Conservation (phyloP, 2,329 filamentous ascomycete species). For the Alternaria incomplexa region DNA sequence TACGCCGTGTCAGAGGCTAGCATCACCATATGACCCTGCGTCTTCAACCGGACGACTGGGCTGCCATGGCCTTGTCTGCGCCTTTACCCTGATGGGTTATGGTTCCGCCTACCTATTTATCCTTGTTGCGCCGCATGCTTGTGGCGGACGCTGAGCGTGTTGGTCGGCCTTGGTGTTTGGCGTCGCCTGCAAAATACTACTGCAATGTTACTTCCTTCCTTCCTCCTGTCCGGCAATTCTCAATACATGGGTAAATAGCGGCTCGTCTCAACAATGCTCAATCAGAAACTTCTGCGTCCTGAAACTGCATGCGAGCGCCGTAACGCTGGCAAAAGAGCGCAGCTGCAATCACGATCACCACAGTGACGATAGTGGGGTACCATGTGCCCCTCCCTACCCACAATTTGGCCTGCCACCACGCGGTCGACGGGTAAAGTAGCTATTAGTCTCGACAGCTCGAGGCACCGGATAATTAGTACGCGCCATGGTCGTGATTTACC, state of each 20-base stretch:
- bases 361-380: constrained; percentile 22
- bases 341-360: constrained; percentile 4
- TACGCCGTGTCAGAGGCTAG: constrained; percentile 30
- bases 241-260: constrained; percentile 9
- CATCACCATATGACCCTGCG: constrained; percentile 22
- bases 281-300: neutral
- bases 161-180: neutral
- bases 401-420: constrained; percentile 10
- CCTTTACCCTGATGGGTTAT: constrained; percentile 24
- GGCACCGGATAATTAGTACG: constrained; percentile 28
- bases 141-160: neutral
- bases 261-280: constrained; percentile 7
- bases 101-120: constrained; percentile 25
- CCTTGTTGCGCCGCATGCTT: constrained; percentile 19
- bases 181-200: neutral
- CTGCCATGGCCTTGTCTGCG: constrained; percentile 3
- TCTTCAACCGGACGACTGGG: constrained; percentile 30
- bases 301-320: constrained; percentile 3
- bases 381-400: constrained; percentile 22
- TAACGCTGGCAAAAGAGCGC: constrained; percentile 9
- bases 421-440: constrained; percentile 21
- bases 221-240: constrained; percentile 4
- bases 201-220: neutral
- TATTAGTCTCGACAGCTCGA: constrained; percentile 6
- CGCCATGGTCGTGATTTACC: constrained; percentile 1